Percentiles rank a stretch among this genome's conserved stretches.
phyloP scores from a whole-genome alignment of 306 rosid genomes.

The Leucaena leucocephala region DNA sequence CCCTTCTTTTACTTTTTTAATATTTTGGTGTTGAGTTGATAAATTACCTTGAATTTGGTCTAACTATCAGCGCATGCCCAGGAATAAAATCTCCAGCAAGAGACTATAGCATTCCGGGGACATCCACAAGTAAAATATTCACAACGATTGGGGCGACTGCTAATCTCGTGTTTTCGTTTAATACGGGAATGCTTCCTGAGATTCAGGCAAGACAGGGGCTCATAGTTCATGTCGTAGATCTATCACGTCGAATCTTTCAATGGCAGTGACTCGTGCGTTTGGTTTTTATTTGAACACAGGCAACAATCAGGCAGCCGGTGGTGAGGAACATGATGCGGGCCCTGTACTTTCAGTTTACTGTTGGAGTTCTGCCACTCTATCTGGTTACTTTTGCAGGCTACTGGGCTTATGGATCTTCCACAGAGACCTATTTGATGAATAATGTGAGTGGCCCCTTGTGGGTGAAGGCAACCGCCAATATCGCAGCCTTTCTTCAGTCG shows the following conservation, averaged over 20 bases:
- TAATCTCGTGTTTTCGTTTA: constrained; percentile 86
- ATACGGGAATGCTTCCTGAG: constrained; percentile 98
- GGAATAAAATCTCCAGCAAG: constrained; percentile 72
- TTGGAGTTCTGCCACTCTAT: constrained; percentile 79
- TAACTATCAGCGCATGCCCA: constrained; percentile 35
- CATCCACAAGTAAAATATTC: constrained; percentile 54
- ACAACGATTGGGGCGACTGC: constrained; percentile 82
- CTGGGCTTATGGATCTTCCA: constrained; percentile 91
- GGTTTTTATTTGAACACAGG: constrained; percentile 48
- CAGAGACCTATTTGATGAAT: constrained; percentile 71
- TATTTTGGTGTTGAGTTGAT: neutral
- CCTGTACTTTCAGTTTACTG: constrained; percentile 82
- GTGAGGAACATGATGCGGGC: constrained; percentile 85
- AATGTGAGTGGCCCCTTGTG: constrained; percentile 76
- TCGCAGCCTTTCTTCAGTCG: constrained; percentile 81
- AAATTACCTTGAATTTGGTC: neutral
- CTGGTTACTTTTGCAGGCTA: constrained; percentile 73
- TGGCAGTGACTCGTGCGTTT: constrained; percentile 2
- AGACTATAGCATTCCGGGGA: constrained; percentile 68
- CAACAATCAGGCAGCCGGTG: constrained; percentile 85
- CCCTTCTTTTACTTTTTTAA: neutral
- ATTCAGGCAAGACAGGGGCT: constrained; percentile 66
- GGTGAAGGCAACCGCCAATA: constrained; percentile 72
- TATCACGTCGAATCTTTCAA: neutral
- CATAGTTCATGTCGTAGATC: neutral